These are phyloP conservation scores for Phytophthora pseudosyringae DNA, from an alignment of 352 stramenopile species.

Conservation along the genomic window DNA sequence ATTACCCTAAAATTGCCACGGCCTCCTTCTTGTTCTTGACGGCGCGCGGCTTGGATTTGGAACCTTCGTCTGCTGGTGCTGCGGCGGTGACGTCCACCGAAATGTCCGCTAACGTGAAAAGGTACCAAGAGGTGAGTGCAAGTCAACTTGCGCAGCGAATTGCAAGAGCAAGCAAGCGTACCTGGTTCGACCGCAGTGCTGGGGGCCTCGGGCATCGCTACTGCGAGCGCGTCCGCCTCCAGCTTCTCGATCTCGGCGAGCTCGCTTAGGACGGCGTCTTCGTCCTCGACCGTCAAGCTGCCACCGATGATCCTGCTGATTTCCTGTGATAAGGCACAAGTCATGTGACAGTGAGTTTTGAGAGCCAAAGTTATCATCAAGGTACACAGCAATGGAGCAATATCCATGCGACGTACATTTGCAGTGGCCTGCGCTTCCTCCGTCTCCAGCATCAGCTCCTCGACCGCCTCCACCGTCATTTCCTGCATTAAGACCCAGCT, in stretches of 20 bases:
- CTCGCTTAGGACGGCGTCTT: slow-evolving; percentile 86
- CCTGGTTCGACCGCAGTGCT: slow-evolving; percentile 48
- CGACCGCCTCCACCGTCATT: slow-evolving; percentile 88
- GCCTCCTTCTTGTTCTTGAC: slow-evolving; percentile 35
- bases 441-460: slow-evolving; percentile 90
- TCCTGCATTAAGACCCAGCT: slow-evolving; percentile 47
- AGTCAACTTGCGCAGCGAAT: not conserved
- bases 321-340: slow-evolving; percentile 53
- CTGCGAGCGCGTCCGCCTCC: slow-evolving; percentile 63
- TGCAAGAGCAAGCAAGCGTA: slow-evolving; percentile 17
- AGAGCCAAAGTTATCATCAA: not conserved
- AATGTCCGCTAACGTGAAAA: slow-evolving; percentile 16
- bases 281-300: slow-evolving; percentile 81
- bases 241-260: slow-evolving; percentile 84
- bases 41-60: slow-evolving; percentile 18
- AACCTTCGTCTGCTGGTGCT: slow-evolving; percentile 21
- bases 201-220: slow-evolving; percentile 69
- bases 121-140: not conserved
- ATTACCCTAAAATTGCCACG: slow-evolving; percentile 45
- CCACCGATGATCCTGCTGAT: slow-evolving; percentile 85
- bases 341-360: slow-evolving; percentile 1
- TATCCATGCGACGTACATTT: slow-evolving; percentile 49
- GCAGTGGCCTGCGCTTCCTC: slow-evolving; percentile 83
- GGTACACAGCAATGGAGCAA: slow-evolving; percentile 2
- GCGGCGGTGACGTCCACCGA: slow-evolving; percentile 8